Evolutionary conservation across 2,329 filamentous ascomycete species (phyloP).

Genomic region (Aspergillus niger): DNA sequence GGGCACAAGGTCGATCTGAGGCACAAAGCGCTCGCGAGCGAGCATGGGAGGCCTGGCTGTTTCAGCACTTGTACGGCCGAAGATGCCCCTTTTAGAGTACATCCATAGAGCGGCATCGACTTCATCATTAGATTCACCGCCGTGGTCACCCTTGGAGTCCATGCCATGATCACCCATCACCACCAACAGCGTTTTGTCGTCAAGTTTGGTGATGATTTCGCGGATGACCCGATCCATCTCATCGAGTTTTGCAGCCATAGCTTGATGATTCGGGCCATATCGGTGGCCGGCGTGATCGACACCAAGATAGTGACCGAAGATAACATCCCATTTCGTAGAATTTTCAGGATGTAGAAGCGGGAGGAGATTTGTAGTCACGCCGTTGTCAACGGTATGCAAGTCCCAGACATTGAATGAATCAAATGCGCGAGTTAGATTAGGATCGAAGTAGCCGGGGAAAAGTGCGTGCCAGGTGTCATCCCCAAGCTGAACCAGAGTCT

Average conservation of each 20-base stretch:
- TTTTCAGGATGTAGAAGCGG: constrained; percentile 71
- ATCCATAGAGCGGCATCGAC: constrained; percentile 95
- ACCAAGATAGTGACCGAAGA: constrained; percentile 90
- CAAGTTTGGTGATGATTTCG: constrained; percentile 69
- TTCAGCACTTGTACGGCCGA: constrained; percentile 72
- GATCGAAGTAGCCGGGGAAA: constrained; percentile 91
- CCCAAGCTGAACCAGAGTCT: constrained; percentile 88
- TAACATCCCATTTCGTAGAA: constrained; percentile 80
- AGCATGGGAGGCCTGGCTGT: constrained; percentile 60
- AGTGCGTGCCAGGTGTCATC: constrained; percentile 96
- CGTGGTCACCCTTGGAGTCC: constrained; percentile 95
- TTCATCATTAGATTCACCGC: constrained; percentile 96
- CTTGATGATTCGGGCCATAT: constrained; percentile 88
- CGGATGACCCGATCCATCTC: constrained; percentile 87
- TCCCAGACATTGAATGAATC: constrained; percentile 99
- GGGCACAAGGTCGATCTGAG: constrained; percentile 92
- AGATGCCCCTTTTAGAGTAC: constrained; percentile 86
- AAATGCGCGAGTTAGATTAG: constrained; percentile 81
- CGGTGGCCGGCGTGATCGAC: constrained; percentile 97
- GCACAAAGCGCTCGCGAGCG: constrained; percentile 72
- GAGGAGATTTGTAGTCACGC: constrained; percentile 81
- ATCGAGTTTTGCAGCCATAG: constrained; percentile 85
- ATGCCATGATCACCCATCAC: constrained; percentile 99
- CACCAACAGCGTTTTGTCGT: constrained; percentile 83
- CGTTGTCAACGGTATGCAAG: constrained; percentile 93